Evolutionary conservation across 1,284 basidiomycete species (phyloP), one percentile per base, ranked within the genome.

Genomic region (Ustilago loliicola): DNA sequence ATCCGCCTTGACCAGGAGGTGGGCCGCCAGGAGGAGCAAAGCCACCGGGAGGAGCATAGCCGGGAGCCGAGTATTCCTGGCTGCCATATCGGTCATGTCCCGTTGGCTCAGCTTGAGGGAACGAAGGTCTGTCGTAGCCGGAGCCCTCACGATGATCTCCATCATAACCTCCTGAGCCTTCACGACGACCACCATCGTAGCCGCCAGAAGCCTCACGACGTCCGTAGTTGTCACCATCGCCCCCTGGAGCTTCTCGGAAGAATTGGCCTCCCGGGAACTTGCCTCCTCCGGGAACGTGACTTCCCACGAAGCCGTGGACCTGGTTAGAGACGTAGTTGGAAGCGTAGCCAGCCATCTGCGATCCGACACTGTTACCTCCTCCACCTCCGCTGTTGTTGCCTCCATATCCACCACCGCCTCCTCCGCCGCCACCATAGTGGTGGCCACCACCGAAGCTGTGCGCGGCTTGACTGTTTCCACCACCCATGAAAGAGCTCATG

Each of bases 301-400:
- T 51, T 10, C 75, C 75, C 13, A 72, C 75, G 48, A 77, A 70
- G 0, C 70, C 66, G 27, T 77, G 75, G 17, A 73, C 64, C 23
- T 77, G 75, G 32, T 70, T 70, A 40, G 75, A 77, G 23, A 77
- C 52, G 60, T 77, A 77, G 58, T 77, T 77, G 47, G 63, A 66
- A 15, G 67, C 63, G 21, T 69, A 77, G 17, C 64, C 64, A 8
- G 75, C 75, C 75, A 77, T 77, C 42, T 69, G 59, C 29, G 75
- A 50, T 1, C 75, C 75, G 9, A 77, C 70, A 54, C 70, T 72
- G 47, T 48, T 40, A 23, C 69, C 69, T 3, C 64, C 63, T 11
- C 67, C 61, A 21, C 74, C 61, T 17, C 67, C 53, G 27, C 55
- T 32, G 29, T 54, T 47, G 60, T 25, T 45, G 38, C 47, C 38